Evolutionary conservation across 2,329 filamentous ascomycete species (phyloP).

Genomic region (Colletotrichum lini): DNA sequence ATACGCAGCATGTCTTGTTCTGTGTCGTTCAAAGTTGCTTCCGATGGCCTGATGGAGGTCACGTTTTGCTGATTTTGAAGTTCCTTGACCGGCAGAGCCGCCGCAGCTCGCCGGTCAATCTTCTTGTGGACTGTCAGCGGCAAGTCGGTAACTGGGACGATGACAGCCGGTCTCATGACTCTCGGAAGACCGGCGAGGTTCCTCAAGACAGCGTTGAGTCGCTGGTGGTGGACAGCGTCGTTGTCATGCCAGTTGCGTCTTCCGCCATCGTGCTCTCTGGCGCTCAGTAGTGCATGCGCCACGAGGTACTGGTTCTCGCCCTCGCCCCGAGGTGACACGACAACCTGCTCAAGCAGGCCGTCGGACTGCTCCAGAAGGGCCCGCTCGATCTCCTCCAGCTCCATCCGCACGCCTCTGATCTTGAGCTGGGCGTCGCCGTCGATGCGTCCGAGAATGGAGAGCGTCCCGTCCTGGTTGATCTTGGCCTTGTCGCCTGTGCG

Average conservation of each 20-base stretch:
- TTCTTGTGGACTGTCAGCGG: constrained; percentile 2
- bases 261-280: neutral
- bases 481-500: constrained; percentile 59
- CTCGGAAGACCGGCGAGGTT: constrained; percentile 1
- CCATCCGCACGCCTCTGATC: constrained; percentile 60
- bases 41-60: too few species aligned
- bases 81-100: neutral
- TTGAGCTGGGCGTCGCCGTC: constrained; percentile 62
- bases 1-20: constrained; percentile 5
- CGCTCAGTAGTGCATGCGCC: constrained; percentile 48
- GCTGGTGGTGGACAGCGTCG: too few species aligned
- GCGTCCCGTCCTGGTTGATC: constrained; percentile 50
- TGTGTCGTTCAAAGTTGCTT: neutral
- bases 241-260: neutral
- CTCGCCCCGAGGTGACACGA: constrained; percentile 45
- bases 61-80: too few species aligned
- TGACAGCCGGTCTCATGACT: neutral
- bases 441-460: constrained; percentile 56
- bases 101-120: neutral
- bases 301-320: constrained; percentile 45
- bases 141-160: neutral
- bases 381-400: constrained; percentile 58
- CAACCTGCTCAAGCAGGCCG: constrained; percentile 44
- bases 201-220: neutral
- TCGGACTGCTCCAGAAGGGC: constrained; percentile 44